A percentile compares a stretch with the other conserved stretches of the same genome.
phyloP scores from a whole-genome alignment of 2,329 filamentous ascomycete genomes.

The Pseudonectria foliicola region DNA sequence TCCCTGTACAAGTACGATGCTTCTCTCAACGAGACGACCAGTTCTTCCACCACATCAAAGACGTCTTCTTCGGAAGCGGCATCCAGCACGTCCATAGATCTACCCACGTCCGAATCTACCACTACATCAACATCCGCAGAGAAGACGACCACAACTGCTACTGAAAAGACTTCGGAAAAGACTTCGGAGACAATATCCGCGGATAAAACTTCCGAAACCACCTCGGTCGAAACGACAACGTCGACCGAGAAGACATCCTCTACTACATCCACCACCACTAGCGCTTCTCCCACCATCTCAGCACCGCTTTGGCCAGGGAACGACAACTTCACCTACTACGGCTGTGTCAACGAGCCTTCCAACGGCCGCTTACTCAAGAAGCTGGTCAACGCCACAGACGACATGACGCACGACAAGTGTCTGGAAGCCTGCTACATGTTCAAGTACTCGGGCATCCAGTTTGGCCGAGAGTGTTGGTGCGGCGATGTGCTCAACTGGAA shows the following conservation, averaged over 20 bases:
- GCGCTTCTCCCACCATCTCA: constrained; percentile 14
- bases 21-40: not conserved
- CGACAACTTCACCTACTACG: constrained; percentile 31
- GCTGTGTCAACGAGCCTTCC: constrained; percentile 28
- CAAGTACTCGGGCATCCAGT: constrained; percentile 30
- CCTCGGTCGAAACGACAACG: too few species aligned
- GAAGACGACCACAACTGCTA: too few species aligned
- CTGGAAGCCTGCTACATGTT: constrained; percentile 27
- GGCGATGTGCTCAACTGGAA: constrained; percentile 24
- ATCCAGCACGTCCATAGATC: not conserved
- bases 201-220: too few species aligned
- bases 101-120: constrained; percentile 1
- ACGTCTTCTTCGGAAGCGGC: too few species aligned
- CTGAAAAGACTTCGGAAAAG: too few species aligned
- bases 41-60: constrained; percentile 1
- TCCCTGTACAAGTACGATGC: constrained; percentile 24
- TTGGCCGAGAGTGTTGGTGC: constrained; percentile 33
- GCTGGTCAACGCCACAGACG: constrained; percentile 17
- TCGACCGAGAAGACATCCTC: constrained; percentile 1
- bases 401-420: constrained; percentile 29
- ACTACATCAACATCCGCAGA: constrained; percentile 2
- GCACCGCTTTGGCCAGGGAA: constrained; percentile 26
- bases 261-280: constrained; percentile 2
- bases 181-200: too few species aligned
- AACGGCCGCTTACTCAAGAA: constrained; percentile 26